Evolutionary conservation across 176 grass and related monocot species (phyloP).

Genomic region (Stipa capillata): DNA sequence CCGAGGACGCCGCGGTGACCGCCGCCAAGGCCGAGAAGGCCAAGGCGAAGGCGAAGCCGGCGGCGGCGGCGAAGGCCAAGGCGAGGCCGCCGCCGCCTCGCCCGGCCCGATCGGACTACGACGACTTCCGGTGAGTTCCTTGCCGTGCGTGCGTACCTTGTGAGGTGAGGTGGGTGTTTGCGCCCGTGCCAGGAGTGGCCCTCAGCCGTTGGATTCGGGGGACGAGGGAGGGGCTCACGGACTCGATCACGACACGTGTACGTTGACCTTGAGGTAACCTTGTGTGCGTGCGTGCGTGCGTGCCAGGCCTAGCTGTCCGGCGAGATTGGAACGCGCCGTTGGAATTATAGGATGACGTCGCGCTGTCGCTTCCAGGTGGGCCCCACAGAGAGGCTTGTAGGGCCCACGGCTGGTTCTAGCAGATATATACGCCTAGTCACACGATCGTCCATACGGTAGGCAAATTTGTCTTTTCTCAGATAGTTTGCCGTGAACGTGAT

Average conservation of each 20-base stretch:
- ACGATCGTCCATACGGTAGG: no score
- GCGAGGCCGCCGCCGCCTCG: constrained; percentile 1
- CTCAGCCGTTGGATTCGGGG: neutral
- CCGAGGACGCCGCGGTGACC: constrained; percentile 45
- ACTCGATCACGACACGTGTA: neutral
- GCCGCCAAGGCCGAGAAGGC: neutral
- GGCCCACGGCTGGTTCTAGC: neutral
- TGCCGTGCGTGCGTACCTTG: neutral
- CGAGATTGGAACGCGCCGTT: neutral
- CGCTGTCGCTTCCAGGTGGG: no score
- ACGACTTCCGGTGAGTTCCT: constrained; percentile 53
- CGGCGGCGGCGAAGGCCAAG: no score
- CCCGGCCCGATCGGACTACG: constrained; percentile 23
- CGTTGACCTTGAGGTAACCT: neutral
- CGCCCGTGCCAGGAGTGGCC: neutral
- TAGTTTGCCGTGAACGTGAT: neutral
- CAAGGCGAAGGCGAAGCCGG: neutral
- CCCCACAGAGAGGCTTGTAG: no score
- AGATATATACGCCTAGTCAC: neutral
- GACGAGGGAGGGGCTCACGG: neutral
- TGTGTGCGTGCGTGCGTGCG: neutral
- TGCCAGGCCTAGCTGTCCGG: neutral
- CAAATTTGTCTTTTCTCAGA: no score
- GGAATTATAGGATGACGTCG: neutral
- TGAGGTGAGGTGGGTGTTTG: neutral